phyloP scores from a whole-genome alignment of 1,284 basidiomycete species.

The Pseudozyma tsukubaensis region DNA sequence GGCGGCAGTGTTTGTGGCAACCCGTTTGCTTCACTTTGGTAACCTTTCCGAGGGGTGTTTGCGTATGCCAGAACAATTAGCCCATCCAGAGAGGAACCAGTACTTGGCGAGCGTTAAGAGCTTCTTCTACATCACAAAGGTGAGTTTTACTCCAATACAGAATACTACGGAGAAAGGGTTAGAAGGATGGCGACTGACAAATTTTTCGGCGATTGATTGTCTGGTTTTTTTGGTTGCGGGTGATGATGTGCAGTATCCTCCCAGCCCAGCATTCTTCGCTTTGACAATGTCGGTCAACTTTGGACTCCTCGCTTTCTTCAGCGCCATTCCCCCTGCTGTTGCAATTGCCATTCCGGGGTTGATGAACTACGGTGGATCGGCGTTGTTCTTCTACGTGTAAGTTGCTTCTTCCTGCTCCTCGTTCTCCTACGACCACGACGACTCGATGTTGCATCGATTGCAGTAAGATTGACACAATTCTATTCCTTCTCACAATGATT shows the following conservation, averaged over 20 bases:
- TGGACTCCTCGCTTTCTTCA: slow-evolving; percentile 47
- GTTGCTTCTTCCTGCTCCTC: neutral
- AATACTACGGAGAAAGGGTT: too few relatives aligned
- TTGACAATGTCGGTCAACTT: slow-evolving; percentile 51
- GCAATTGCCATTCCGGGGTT: slow-evolving; percentile 25
- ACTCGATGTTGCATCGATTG: too few relatives aligned
- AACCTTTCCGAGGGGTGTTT: slow-evolving; percentile 56
- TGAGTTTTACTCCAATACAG: too few relatives aligned
- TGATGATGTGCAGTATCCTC: slow-evolving; percentile 33
- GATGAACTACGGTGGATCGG: slow-evolving; percentile 45
- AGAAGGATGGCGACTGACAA: too few relatives aligned
- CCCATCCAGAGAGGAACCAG: slow-evolving; percentile 29
- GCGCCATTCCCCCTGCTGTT: slow-evolving; percentile 17
- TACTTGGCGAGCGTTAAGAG: slow-evolving; percentile 46
- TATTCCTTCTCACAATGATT: neutral
- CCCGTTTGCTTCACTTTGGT: slow-evolving; percentile 51
- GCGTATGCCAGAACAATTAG: slow-evolving; percentile 29
- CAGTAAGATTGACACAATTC: neutral
- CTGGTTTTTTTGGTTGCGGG: too few relatives aligned
- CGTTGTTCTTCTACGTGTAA: slow-evolving; percentile 59
- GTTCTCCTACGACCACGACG: neutral
- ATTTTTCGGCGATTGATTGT: too few relatives aligned
- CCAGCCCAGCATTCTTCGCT: slow-evolving; percentile 51
- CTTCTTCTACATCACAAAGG: slow-evolving; percentile 59
- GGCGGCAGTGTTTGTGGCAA: slow-evolving; percentile 44